phyloP scores from a whole-genome alignment of 2,329 filamentous ascomycete genomes.

The Epichloe brachyelytri region DNA sequence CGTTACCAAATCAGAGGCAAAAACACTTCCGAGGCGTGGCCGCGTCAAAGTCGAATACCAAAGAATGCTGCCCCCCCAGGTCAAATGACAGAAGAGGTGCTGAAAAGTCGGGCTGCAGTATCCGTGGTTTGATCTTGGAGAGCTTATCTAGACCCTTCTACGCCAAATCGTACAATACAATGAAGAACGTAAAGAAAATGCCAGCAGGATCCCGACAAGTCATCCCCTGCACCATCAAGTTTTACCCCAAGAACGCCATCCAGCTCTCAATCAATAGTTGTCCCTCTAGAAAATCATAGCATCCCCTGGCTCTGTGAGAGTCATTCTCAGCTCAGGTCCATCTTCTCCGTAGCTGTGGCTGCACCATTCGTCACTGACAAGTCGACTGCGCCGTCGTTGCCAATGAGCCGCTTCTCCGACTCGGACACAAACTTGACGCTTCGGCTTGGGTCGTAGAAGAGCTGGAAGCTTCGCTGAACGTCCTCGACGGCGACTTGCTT shows the following conservation, averaged over 20 bases:
- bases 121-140: neutral
- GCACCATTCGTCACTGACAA: conserved; percentile 36
- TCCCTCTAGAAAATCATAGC: neutral
- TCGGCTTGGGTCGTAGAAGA: conserved; percentile 83
- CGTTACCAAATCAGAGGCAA: too few species aligned
- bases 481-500: conserved; percentile 78
- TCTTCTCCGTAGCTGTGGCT: conserved; percentile 27
- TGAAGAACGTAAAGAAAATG: neutral
- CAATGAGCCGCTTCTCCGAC: conserved; percentile 87
- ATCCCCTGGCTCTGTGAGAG: conserved; percentile 2
- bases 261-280: conserved; percentile 11
- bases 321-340: conserved; percentile 29
- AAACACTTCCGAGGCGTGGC: too few species aligned
- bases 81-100: neutral
- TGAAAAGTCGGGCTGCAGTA: neutral
- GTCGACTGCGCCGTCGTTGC: conserved; percentile 68
- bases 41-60: too few species aligned
- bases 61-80: too few species aligned
- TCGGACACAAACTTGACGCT: conserved; percentile 85
- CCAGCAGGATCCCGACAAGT: neutral
- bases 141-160: conserved; percentile 11
- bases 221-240: neutral
- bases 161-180: conserved; percentile 12
- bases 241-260: conserved; percentile 17
- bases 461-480: conserved; percentile 81